A percentile compares a stretch with the other conserved stretches of the same genome.
Evolutionary conservation across 768 basidiomycete genomes (phyloP).

Genomic region (Steccherinum ochraceum): DNA sequence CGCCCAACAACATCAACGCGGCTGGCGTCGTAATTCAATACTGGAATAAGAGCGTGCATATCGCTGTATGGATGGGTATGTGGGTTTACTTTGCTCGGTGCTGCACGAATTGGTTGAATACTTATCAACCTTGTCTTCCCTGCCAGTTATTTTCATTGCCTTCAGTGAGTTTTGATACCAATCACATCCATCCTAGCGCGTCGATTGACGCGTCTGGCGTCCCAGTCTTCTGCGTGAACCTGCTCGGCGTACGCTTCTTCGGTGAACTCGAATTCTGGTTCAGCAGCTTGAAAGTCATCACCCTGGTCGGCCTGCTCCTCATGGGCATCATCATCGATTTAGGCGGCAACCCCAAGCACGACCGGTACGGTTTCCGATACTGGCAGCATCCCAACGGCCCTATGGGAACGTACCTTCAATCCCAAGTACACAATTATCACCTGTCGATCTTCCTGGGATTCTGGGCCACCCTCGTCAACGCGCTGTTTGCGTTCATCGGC

Average conservation of each 20-base stretch:
- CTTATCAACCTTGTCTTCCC: too few relatives aligned
- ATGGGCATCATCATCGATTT: slow-evolving; percentile 58
- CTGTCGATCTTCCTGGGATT: slow-evolving; percentile 61
- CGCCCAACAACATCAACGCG: slow-evolving; percentile 61
- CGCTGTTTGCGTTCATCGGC: slow-evolving; percentile 67
- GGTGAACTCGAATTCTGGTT: slow-evolving; percentile 75
- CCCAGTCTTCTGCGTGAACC: slow-evolving; percentile 48
- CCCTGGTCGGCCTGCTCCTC: slow-evolving; percentile 43
- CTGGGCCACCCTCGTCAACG: slow-evolving; percentile 66
- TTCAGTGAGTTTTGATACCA: slow-evolving; percentile 37
- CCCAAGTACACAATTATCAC: slow-evolving; percentile 40
- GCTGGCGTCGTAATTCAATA: slow-evolving; percentile 38
- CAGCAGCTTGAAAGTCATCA: slow-evolving; percentile 59
- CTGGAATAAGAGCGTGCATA: slow-evolving; percentile 31
- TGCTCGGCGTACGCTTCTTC: slow-evolving; percentile 59
- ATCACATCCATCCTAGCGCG: not conserved
- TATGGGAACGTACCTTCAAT: slow-evolving; percentile 47
- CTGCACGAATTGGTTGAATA: slow-evolving; percentile 1
- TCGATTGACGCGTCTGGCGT: too few relatives aligned
- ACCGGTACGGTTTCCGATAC: slow-evolving; percentile 29
- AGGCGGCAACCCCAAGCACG: slow-evolving; percentile 37
- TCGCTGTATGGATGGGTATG: slow-evolving; percentile 54
- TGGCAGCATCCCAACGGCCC: slow-evolving; percentile 48
- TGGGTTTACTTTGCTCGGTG: slow-evolving; percentile 2
- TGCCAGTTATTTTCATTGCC: slow-evolving; percentile 47